Evolutionary conservation across 768 basidiomycete genomes (phyloP).

Genomic region (Boletellus sp.): DNA sequence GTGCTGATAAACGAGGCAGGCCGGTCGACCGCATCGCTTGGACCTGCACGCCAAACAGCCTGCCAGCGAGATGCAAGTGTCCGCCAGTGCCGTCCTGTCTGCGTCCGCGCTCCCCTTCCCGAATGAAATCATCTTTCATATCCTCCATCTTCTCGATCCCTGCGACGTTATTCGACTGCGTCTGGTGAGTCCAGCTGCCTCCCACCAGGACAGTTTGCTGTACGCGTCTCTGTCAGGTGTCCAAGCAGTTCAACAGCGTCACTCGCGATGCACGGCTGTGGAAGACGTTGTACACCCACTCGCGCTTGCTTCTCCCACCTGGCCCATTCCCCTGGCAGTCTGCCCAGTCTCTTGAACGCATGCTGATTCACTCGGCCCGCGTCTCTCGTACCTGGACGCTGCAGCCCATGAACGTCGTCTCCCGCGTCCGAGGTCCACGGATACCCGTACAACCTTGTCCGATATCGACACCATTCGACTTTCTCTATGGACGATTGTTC

Average conservation of each 20-base stretch:
- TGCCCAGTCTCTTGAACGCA: conserved; percentile 14
- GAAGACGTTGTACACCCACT: conserved; percentile 16
- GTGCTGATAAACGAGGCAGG: not conserved
- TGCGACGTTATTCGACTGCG: conserved; percentile 15
- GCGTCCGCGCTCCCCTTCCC: conserved; percentile 6
- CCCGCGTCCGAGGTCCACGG: conserved; percentile 13
- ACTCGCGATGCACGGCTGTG: conserved; percentile 16
- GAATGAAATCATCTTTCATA: conserved; percentile 17
- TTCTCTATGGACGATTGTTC: conserved; percentile 24
- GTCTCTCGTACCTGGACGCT: conserved; percentile 21
- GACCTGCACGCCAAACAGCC: not conserved
- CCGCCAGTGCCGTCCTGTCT: not conserved
- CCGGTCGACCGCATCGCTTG: too few relatives aligned
- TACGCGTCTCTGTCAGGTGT: conserved; percentile 13
- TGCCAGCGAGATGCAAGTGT: conserved; percentile 7
- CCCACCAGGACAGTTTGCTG: not conserved
- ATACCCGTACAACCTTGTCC: conserved; percentile 11
- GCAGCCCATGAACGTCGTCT: conserved; percentile 7
- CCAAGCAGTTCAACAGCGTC: conserved; percentile 14
- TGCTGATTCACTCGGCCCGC: conserved; percentile 16
- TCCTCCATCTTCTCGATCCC: conserved; percentile 14
- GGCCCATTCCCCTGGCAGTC: conserved; percentile 25
- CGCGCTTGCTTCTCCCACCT: conserved; percentile 17
- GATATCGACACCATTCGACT: conserved; percentile 16
- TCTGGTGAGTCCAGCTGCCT: conserved; percentile 8